Base-by-base conservation (phyloP, 164 flowering plant genomes). In the Akebia trifoliata region DNA sequence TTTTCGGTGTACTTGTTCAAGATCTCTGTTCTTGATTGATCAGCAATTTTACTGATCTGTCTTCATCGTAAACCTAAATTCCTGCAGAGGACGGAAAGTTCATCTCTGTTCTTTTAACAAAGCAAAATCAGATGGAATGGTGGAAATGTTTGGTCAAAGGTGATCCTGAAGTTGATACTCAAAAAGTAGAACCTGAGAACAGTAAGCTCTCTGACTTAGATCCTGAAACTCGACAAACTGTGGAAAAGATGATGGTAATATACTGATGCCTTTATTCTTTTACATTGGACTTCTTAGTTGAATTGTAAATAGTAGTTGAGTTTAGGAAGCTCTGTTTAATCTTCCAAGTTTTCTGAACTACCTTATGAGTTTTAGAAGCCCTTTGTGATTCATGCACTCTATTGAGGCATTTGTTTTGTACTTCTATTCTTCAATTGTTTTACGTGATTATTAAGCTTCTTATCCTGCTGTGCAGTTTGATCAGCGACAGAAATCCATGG, bases 41-140 rank as follows among this genome's bases (percentile, higher is more conserved):
- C n/a, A n/a, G n/a, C n/a, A n/a, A n/a, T n/a, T n/a, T n/a, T n/a
- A n/a, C n/a, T n/a, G n/a, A n/a, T n/a, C n/a, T n/a, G n/a, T n/a
- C n/a, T n/a, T n/a, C n/a, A n/a, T n/a, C n/a, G n/a, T n/a, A n/a
- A n/a, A n/a, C n/a, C n/a, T n/a, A n/a, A n/a, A 21, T 65, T 53
- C 31, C 31, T 77, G 69, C 90, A 92, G 98, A 93, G 92, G 97
- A 90, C 63, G 78, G 75, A 56, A 81, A 78, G 54, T 36, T 67
- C 17, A 45, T 93, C 53, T 85, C 92, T 30, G 59, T 89, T 46
- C 89, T 87, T 51, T 59, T 90, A 68, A 90, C 92, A 8, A 90
- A 93, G 70, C 86, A 83, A n/a, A 70, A 90, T 49, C 88, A 85
- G 50, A 87, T 85, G 97, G 95, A 90, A 53, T 93, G 98, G 98